phyloP scores from a whole-genome alignment of 176 grass and related monocot species.

The Alloteropsis semialata region DNA sequence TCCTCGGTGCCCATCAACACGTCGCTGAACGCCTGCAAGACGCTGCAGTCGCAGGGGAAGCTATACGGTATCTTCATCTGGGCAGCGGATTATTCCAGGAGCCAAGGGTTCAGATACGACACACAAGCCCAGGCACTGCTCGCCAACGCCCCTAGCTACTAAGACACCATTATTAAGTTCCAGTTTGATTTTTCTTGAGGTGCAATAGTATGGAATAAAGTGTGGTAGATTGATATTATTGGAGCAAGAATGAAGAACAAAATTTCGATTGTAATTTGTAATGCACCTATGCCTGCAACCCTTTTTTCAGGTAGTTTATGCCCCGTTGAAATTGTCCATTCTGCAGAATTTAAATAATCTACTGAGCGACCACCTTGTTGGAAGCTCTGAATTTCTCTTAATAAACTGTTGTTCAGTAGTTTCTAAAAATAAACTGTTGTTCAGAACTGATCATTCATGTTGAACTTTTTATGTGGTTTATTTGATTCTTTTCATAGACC shows the following conservation, averaged over 20 bases:
- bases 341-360: not conserved
- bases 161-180: not conserved
- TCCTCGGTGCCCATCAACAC: constrained; percentile 45
- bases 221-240: not conserved
- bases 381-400: not conserved
- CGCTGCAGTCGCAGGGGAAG: constrained; percentile 51
- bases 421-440: too few species aligned
- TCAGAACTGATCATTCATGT: not conserved
- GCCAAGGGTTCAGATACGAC: constrained; percentile 66
- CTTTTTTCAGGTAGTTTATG: not conserved
- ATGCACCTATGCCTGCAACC: not conserved
- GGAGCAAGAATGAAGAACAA: not conserved
- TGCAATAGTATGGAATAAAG: not conserved
- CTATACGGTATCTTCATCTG: constrained; percentile 83
- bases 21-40: constrained; percentile 45
- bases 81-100: constrained; percentile 59
- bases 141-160: constrained; percentile 25
- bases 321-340: not conserved
- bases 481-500: not conserved
- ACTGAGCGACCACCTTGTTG: not conserved
- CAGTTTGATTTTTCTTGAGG: not conserved
- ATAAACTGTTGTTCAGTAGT: not conserved
- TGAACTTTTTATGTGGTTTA: not conserved
- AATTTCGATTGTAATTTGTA: not conserved
- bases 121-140: constrained; percentile 50